Evolutionary conservation across 371 early-diverging fungal genomes (phyloP), one percentile per base, ranked within the genome.

Genomic region (Mortierella sp.): DNA sequence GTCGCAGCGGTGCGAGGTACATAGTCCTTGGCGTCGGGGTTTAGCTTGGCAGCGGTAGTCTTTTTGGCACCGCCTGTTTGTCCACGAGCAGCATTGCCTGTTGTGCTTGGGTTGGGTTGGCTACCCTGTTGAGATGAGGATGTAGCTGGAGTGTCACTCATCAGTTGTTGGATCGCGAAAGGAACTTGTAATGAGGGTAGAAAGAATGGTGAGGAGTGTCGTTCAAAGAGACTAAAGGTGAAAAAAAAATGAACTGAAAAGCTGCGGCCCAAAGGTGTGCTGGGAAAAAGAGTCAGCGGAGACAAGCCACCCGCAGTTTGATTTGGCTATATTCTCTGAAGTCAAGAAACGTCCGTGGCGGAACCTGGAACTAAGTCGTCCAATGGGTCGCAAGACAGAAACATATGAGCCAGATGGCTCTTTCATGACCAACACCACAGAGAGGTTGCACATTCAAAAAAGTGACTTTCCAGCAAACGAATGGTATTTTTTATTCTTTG

Each of bases 11-110:
- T n/a, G 16, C 79, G 81, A 60, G 84, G 84, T 28, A 84, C 81
- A 73, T 84, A 84, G 70, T 84, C 84, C 74, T 76, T 80, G 70
- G 84, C 84, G n/a, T 77, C 84, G 5, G 84, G 84, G 74, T 84
- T 84, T 31, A 84, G 74, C 57, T 78, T 80, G 8, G 68, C 38
- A 16, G 73, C 16, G 19, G 38, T 50, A 8, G 79, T 19, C 44
- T 52, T 74, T 50, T 70, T 77, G 13, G 78, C 57, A 52, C 58
- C 45, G 47, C 38, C 54, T 44, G 57, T 65, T 13, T 70, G 63
- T 21, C 34, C 50, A 2, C 48, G 71, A 47, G 24, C 34, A 50
- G 42, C 63, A 50, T 63, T 52, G 24, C 50, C 47, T 5, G 57
- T 31, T 47, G 55, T 50, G 54, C 7, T 28, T 45, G 42, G 47